Evolutionary conservation across 1,284 basidiomycete genomes (phyloP).

Genomic region (Leccinum insolens): DNA sequence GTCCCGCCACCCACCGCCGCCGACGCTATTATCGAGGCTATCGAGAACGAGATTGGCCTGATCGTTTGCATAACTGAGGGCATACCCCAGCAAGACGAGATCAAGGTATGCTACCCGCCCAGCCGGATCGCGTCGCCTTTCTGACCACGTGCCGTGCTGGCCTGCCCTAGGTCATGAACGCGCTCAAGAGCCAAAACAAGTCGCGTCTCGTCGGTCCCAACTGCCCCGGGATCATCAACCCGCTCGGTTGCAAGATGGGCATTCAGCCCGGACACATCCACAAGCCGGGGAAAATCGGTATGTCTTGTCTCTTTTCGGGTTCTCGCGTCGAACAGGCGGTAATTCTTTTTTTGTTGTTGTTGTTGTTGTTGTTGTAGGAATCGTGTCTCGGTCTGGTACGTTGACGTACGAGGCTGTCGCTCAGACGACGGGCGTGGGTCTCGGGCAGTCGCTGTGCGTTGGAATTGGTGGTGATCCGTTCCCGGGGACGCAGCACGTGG

Average conservation of each 20-base stretch:
- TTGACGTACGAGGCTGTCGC: slow-evolving; percentile 92
- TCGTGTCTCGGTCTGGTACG: slow-evolving; percentile 97
- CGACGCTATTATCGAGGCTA: slow-evolving; percentile 96
- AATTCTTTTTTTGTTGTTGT: not conserved
- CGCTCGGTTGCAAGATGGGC: slow-evolving; percentile 98
- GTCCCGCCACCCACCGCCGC: slow-evolving; percentile 93
- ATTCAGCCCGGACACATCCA: slow-evolving; percentile 99
- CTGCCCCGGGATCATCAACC: slow-evolving; percentile 98
- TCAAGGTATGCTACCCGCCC: slow-evolving; percentile 57
- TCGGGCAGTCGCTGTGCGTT: slow-evolving; percentile 96
- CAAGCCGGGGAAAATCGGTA: slow-evolving; percentile 91
- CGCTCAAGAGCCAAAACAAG: slow-evolving; percentile 91
- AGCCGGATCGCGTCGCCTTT: not conserved
- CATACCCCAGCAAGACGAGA: slow-evolving; percentile 95
- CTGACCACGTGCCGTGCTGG: slow-evolving; percentile 6
- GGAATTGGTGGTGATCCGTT: slow-evolving; percentile 99
- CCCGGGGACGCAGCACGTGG: slow-evolving; percentile 95
- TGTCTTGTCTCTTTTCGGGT: slow-evolving; percentile 21
- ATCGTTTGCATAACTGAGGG: slow-evolving; percentile 99
- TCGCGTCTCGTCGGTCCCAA: slow-evolving; percentile 96
- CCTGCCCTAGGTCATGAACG: slow-evolving; percentile 78
- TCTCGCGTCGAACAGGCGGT: not conserved
- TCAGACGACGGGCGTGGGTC: slow-evolving; percentile 94
- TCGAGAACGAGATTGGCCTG: slow-evolving; percentile 94
- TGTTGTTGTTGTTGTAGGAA: slow-evolving; percentile 53